Conservation (phyloP, 345 rosid genomes). For the Atalantia buxifolia region DNA sequence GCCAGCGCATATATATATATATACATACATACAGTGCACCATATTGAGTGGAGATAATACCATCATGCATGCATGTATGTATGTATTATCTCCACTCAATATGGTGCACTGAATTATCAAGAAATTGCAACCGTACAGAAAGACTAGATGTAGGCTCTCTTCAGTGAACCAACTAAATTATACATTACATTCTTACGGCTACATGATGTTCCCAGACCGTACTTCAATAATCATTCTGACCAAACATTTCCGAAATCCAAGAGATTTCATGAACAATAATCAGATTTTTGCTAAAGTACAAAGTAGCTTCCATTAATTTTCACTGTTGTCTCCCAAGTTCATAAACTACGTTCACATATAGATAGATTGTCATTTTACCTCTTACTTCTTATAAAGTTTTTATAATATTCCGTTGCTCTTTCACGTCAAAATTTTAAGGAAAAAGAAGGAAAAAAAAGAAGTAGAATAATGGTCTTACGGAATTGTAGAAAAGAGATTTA, state of each 20-base stretch:
- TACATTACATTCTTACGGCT: slow-evolving; percentile 6
- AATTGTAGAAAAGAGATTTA: not conserved
- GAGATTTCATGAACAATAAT: not conserved
- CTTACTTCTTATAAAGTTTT: no score
- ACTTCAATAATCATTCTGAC: not conserved
- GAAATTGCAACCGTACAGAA: slow-evolving; percentile 15
- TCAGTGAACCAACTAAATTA: slow-evolving; percentile 41
- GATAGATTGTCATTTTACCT: no score
- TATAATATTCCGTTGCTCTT: no score
- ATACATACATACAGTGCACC: no score
- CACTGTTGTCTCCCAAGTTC: not conserved
- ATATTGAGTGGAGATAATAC: no score
- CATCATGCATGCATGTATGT: no score
- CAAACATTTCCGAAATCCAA: slow-evolving; percentile 4
- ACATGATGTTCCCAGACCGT: slow-evolving; percentile 19
- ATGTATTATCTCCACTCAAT: not conserved
- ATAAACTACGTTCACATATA: not conserved
- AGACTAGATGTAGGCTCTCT: slow-evolving; percentile 40
- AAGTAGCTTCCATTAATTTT: not conserved
- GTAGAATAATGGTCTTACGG: not conserved
- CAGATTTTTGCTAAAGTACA: not conserved
- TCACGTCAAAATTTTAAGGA: no score
- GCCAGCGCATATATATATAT: no score
- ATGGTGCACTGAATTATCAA: slow-evolving; percentile 17
- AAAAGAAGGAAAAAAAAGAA: no score